Conservation (phyloP, 2,329 filamentous ascomycete species). For the Fusarium tanahbumbuense region DNA sequence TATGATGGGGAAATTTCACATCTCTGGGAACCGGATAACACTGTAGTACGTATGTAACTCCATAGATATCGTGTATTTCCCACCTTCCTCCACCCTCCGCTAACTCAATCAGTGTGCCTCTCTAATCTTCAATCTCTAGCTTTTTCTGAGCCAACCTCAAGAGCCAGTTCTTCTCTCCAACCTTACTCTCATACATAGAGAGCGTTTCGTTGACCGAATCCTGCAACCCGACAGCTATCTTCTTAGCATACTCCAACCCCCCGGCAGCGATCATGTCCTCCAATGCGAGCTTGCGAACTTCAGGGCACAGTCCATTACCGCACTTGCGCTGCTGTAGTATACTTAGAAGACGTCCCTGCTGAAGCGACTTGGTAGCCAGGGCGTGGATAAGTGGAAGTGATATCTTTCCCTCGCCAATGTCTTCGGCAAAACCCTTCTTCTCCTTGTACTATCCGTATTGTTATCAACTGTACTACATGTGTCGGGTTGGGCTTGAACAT, state of each 20-base stretch:
- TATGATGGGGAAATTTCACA: no score
- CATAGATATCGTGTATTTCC: no score
- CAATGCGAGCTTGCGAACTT: not conserved
- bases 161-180: not conserved
- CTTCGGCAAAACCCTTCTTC: not conserved
- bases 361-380: not conserved
- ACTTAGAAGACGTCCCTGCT: not conserved
- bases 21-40: no score
- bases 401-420: not conserved
- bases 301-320: not conserved
- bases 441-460: not conserved
- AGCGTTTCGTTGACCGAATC: not conserved
- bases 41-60: no score
- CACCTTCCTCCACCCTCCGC: no score
- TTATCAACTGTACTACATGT: not conserved
- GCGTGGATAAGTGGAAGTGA: not conserved
- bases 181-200: not conserved
- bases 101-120: rapidly evolving
- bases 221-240: not conserved
- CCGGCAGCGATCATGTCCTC: not conserved
- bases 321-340: not conserved
- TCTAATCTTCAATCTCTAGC: not conserved
- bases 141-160: not conserved
- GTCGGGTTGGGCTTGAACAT: not conserved
- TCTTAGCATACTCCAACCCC: not conserved